Conservation (phyloP, 768 basidiomycete species). For the Megacollybia marginata region DNA sequence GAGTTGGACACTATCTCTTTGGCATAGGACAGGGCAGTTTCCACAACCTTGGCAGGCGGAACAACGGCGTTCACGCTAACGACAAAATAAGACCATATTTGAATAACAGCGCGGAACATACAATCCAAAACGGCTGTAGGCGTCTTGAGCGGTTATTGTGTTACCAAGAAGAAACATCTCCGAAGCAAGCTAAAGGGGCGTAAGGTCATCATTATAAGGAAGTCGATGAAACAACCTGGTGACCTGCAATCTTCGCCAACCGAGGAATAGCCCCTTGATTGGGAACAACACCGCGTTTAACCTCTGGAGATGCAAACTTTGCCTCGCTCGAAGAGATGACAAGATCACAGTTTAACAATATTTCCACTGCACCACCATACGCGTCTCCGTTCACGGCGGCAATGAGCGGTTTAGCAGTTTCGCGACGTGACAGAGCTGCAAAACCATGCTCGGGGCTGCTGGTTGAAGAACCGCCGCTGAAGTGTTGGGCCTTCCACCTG, state of each 20-base stretch:
- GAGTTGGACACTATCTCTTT: constrained; percentile 54
- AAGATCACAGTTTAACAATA: constrained; percentile 70
- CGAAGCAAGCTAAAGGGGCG: constrained; percentile 47
- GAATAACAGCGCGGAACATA: constrained; percentile 29
- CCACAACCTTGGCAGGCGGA: constrained; percentile 43
- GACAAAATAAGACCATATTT: neutral
- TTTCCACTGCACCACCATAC: constrained; percentile 60
- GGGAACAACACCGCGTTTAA: constrained; percentile 69
- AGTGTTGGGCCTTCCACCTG: constrained; percentile 58
- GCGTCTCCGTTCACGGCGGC: constrained; percentile 77
- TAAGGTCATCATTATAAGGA: constrained; percentile 7
- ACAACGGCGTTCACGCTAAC: constrained; percentile 59
- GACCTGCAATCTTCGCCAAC: constrained; percentile 56
- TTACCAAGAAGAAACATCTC: constrained; percentile 72
- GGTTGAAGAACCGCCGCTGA: constrained; percentile 15
- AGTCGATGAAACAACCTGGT: constrained; percentile 46
- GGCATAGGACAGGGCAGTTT: constrained; percentile 57
- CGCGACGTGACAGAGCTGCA: constrained; percentile 64
- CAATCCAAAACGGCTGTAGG: constrained; percentile 69
- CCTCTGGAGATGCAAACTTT: constrained; percentile 70
- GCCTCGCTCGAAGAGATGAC: constrained; percentile 66
- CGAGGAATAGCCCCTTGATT: constrained; percentile 64
- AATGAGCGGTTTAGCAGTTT: constrained; percentile 64
- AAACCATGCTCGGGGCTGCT: constrained; percentile 36
- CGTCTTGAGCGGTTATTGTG: constrained; percentile 56